Base-by-base conservation (phyloP, 2,329 filamentous ascomycete genomes). In the Xylogone sp. region DNA sequence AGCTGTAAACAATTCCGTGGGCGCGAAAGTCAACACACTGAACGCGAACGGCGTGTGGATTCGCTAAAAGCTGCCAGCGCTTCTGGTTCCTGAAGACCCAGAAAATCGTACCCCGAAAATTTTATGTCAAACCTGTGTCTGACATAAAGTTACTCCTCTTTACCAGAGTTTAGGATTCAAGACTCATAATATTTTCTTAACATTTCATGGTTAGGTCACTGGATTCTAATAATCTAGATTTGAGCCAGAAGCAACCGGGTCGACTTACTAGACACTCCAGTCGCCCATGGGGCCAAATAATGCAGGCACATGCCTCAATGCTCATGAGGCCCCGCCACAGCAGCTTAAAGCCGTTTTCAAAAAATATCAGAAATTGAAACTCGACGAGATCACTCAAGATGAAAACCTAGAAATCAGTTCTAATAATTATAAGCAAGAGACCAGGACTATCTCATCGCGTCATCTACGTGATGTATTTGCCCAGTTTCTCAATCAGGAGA, bases 251-350 rank as follows among this genome's bases (percentile, higher is more conserved):
- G n/a, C n/a, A n/a, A n/a, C n/a, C n/a, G n/a, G n/a, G n/a, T n/a
- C n/a, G n/a, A n/a, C 24, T 27, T 27, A 27, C 10, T 27, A 27
- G 10, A 27, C 24, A 27, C 6, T 27, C 24, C 10, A 27, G 24
- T 27, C 10, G 24, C 24, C 24, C 5, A 27, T 27, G 24, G 24
- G 6, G 24, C 24, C 24, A 27, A 10, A 27, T 27, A 27, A 5
- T 27, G 10, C 18, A 2, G 18, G 46, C 34, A 7, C 9, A 45
- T 46, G 21, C 24, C 73, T 92, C 2, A 87, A 96, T 69, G 86
- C 91, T 22, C 83, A 93, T 66, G 83, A 90, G 68, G 84, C 85
- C 60, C 89, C 91, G 1, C 88, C 91, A 2, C 81, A 84, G 12
- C 69, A 75, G 46, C 75, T 97, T 58, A 83, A 85, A 55, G 72